Evolutionary conservation across 1,284 basidiomycete genomes (phyloP).

Genomic region (Peniophora sp.): DNA sequence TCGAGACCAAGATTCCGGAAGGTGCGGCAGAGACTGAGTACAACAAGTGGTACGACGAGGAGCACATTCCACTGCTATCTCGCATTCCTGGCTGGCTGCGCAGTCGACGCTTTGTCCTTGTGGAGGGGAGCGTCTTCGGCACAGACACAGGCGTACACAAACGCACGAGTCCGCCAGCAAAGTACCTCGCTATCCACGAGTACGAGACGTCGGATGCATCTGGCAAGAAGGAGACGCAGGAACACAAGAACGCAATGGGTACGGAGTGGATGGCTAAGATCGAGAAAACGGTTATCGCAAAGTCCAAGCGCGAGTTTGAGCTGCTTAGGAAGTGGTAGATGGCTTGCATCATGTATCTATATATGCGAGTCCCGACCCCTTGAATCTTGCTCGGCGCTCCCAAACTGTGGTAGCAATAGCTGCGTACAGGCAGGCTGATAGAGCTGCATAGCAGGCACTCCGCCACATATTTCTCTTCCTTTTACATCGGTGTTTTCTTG

Average conservation of each 20-base stretch:
- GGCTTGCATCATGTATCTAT: no score
- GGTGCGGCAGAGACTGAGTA: slow-evolving; percentile 30
- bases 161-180: slow-evolving; percentile 18
- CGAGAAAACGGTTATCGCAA: slow-evolving; percentile 12
- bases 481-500: no score
- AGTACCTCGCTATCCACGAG: slow-evolving; percentile 30
- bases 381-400: no score
- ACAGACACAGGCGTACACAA: slow-evolving; percentile 9
- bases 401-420: no score
- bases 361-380: no score
- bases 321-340: slow-evolving; percentile 12
- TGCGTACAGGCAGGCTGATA: no score
- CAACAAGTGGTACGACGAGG: slow-evolving; percentile 31
- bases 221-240: slow-evolving; percentile 11
- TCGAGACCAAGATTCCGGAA: slow-evolving; percentile 23
- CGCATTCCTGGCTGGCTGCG: slow-evolving; percentile 29
- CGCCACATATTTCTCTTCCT: no score
- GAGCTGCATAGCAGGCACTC: no score
- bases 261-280: slow-evolving; percentile 25
- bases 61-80: slow-evolving; percentile 25
- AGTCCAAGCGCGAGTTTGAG: slow-evolving; percentile 15
- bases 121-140: slow-evolving; percentile 14
- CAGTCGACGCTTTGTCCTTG: slow-evolving; percentile 24
- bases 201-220: slow-evolving; percentile 15
- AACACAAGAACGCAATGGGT: slow-evolving; percentile 20